Evolutionary conservation across 2,329 filamentous ascomycete species (phyloP).

Genomic region (Aspergillus oerlinghausenensis): DNA sequence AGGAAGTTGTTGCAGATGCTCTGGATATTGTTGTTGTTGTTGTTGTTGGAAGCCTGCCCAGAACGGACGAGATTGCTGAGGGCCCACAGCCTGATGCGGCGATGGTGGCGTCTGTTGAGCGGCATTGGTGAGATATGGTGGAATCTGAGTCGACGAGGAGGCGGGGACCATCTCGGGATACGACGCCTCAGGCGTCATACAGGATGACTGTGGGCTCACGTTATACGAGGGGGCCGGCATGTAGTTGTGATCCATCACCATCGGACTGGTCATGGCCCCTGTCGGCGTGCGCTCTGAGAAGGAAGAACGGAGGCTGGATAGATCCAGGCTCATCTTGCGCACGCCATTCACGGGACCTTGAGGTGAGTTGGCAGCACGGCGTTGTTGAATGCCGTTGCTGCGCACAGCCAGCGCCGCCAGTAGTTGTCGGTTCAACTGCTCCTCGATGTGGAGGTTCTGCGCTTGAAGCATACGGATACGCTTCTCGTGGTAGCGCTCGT

Average conservation of each 20-base stretch:
- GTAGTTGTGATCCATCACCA: conserved; percentile 18
- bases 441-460: conserved; percentile 35
- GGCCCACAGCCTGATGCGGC: conserved; percentile 4
- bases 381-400: conserved; percentile 19
- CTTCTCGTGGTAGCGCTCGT: conserved; percentile 59
- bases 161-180: conserved; percentile 19
- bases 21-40: conserved; percentile 3
- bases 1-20: conserved; percentile 8
- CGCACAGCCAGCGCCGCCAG: conserved; percentile 30
- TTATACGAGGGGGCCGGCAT: conserved; percentile 25
- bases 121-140: conserved; percentile 22
- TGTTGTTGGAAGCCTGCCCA: conserved; percentile 24
- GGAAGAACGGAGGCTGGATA: conserved; percentile 27
- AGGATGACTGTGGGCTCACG: conserved; percentile 18
- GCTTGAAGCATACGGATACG: conserved; percentile 36
- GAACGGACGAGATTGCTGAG: conserved; percentile 15
- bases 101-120: conserved; percentile 14
- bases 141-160: conserved; percentile 18
- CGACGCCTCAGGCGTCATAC: conserved; percentile 17
- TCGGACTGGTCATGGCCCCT: conserved; percentile 23
- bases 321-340: conserved; percentile 35
- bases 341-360: conserved; percentile 24
- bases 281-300: conserved; percentile 22
- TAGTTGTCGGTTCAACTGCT: conserved; percentile 34
- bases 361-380: conserved; percentile 24